Evolutionary conservation across 2,329 filamentous ascomycete genomes (phyloP).

Genomic region (Ascochyta koolunga): DNA sequence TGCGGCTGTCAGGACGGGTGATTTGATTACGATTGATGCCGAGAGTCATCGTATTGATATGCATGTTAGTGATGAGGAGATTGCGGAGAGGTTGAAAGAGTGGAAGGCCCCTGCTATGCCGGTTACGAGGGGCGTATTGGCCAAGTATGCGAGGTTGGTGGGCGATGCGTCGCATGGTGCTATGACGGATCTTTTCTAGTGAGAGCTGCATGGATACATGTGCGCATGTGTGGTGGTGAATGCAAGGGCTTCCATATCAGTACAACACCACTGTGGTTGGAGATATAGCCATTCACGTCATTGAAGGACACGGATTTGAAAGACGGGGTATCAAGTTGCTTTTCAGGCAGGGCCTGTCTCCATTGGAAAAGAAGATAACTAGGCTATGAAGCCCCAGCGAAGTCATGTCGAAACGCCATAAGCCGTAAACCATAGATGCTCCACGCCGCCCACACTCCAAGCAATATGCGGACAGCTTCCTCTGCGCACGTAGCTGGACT

Average conservation of each 20-base stretch:
- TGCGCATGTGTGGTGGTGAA: too few species aligned
- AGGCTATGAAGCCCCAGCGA: slow-evolving; percentile 42
- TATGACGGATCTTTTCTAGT: slow-evolving; percentile 79
- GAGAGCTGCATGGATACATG: too few species aligned
- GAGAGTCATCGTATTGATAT: slow-evolving; percentile 75
- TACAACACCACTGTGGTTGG: too few species aligned
- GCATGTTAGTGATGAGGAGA: slow-evolving; percentile 73
- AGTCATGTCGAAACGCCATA: slow-evolving; percentile 45
- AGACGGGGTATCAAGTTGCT: slow-evolving; percentile 37
- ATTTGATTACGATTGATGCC: slow-evolving; percentile 85
- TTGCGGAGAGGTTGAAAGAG: slow-evolving; percentile 64
- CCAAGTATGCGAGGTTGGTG: slow-evolving; percentile 87
- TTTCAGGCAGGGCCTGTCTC: slow-evolving; percentile 42
- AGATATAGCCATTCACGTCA: too few species aligned
- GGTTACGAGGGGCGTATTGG: slow-evolving; percentile 82
- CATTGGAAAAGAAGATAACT: slow-evolving; percentile 37
- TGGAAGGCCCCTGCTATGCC: slow-evolving; percentile 75
- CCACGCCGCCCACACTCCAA: slow-evolving; percentile 34
- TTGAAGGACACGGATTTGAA: background rate
- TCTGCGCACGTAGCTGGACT: slow-evolving; percentile 5
- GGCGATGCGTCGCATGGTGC: slow-evolving; percentile 91
- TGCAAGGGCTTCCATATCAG: too few species aligned
- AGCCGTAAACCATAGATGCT: slow-evolving; percentile 43
- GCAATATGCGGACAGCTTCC: slow-evolving; percentile 28
- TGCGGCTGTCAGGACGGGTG: slow-evolving; percentile 79